Percentiles rank a stretch among this genome's conserved stretches.
These are phyloP conservation scores for Aspergillus ruber DNA, from an alignment of 2,329 filamentous ascomycete species.

Conservation along the genomic window DNA sequence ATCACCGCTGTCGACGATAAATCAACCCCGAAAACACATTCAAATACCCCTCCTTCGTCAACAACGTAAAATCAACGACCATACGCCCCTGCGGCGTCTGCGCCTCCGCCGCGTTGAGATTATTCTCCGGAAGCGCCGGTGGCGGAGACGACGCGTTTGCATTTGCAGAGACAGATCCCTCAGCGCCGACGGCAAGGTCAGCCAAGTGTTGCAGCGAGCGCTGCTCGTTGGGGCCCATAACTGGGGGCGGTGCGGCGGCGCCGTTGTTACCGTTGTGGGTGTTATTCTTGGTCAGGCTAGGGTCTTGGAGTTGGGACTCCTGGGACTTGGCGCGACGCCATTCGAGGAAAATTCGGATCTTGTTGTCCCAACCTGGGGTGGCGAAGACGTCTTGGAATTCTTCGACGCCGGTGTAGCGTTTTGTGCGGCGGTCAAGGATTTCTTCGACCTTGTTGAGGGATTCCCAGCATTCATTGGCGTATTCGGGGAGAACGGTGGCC, in stretches of 20 bases:
- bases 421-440: conserved; percentile 41
- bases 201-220: conserved; percentile 40
- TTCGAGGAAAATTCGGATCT: conserved; percentile 36
- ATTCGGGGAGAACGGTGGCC: conserved; percentile 34
- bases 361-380: conserved; percentile 35
- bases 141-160: conserved; percentile 19
- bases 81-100: conserved; percentile 26
- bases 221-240: conserved; percentile 38
- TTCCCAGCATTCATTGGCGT: conserved; percentile 33
- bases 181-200: conserved; percentile 38
- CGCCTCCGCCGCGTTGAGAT: conserved; percentile 18
- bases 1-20: conserved; percentile 24
- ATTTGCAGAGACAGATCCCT: conserved; percentile 29
- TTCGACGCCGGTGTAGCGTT: conserved; percentile 17
- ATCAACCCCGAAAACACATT: conserved; percentile 35
- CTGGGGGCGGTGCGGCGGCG: conserved; percentile 20
- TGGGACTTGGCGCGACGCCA: conserved; percentile 30
- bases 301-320: conserved; percentile 25
- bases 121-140: conserved; percentile 20
- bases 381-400: conserved; percentile 36
- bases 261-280: neutral
- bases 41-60: conserved; percentile 37
- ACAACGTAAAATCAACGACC: conserved; percentile 35
- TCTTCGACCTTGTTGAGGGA: conserved; percentile 47
- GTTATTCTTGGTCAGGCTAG: conserved; percentile 11